A percentile compares a stretch with the other conserved stretches of the same genome.
These are phyloP conservation scores for Paecilomyces formosus DNA, from an alignment of 2,329 filamentous ascomycete genomes.

Conservation along the genomic window DNA sequence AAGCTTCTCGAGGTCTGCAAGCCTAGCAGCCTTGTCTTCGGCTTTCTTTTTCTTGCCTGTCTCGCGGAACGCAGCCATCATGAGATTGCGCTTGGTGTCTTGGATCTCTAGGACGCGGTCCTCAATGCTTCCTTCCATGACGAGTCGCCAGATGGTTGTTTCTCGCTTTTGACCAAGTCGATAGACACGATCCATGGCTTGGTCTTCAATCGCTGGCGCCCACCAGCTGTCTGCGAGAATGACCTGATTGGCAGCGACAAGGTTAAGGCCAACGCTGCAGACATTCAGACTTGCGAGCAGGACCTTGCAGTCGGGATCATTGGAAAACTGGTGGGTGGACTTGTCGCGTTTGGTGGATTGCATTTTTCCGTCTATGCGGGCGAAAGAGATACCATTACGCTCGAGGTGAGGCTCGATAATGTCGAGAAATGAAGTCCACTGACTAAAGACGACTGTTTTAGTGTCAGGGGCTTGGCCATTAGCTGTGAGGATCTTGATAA, in stretches of 20 bases:
- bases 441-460: conserved; percentile 75
- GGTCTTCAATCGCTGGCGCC: conserved; percentile 87
- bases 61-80: conserved; percentile 73
- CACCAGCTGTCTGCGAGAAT: conserved; percentile 83
- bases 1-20: conserved; percentile 41
- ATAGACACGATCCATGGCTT: conserved; percentile 83
- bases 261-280: conserved; percentile 77
- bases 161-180: conserved; percentile 72
- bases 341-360: conserved; percentile 59
- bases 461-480: conserved; percentile 57
- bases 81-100: conserved; percentile 67
- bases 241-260: conserved; percentile 79
- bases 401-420: conserved; percentile 63
- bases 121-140: conserved; percentile 75
- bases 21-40: conserved; percentile 46
- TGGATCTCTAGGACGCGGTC: conserved; percentile 74
- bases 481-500: conserved; percentile 67
- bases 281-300: conserved; percentile 77
- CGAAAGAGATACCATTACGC: conserved; percentile 53
- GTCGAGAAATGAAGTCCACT: conserved; percentile 73
- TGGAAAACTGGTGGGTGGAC: conserved; percentile 60
- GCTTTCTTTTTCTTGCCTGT: conserved; percentile 51
- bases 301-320: conserved; percentile 60
- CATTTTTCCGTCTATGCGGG: conserved; percentile 78
- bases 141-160: conserved; percentile 71